Conservation (phyloP, 225 moss, liverwort and hornwort genomes). For the Straminergon stramineum region DNA sequence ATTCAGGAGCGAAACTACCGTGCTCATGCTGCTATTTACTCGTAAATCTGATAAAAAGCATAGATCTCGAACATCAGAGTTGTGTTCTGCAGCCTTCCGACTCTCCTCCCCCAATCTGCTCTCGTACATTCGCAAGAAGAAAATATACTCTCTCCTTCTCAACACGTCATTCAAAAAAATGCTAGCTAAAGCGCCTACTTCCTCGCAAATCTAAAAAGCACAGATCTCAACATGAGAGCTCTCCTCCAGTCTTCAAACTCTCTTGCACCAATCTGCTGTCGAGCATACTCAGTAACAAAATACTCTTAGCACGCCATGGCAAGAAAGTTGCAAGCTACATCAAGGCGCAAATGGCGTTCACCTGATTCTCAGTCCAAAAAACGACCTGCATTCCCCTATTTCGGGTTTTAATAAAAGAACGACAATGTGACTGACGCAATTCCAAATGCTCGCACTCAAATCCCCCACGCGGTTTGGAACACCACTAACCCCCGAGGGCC, state of each 20-base stretch:
- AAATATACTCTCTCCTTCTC: not conserved
- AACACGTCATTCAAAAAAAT: not conserved
- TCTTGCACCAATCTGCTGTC: not conserved
- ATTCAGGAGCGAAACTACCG: not conserved
- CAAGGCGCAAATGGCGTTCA: not conserved
- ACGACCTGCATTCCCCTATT: not conserved
- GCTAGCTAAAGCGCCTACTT: not conserved
- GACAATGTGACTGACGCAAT: not conserved
- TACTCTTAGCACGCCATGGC: not conserved
- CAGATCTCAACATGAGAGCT: not conserved
- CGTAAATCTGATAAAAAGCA: not conserved
- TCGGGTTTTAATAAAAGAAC: not conserved
- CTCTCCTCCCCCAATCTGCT: not conserved
- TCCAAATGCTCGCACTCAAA: not conserved
- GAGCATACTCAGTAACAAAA: not conserved
- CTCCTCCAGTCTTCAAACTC: not conserved
- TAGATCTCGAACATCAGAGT: slow-evolving; percentile 4
- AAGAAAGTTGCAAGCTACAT: not conserved
- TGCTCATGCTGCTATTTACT: slow-evolving; percentile 17
- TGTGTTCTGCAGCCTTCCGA: not conserved
- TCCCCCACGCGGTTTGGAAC: not conserved
- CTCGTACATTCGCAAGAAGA: not conserved
- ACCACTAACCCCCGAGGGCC: not conserved
- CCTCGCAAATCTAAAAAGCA: not conserved
- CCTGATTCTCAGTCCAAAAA: not conserved